A percentile compares a stretch with the other conserved stretches of the same genome.
phyloP scores from a whole-genome alignment of 2,329 filamentous ascomycete genomes.

The Parasarocladium wereldwijsianum region DNA sequence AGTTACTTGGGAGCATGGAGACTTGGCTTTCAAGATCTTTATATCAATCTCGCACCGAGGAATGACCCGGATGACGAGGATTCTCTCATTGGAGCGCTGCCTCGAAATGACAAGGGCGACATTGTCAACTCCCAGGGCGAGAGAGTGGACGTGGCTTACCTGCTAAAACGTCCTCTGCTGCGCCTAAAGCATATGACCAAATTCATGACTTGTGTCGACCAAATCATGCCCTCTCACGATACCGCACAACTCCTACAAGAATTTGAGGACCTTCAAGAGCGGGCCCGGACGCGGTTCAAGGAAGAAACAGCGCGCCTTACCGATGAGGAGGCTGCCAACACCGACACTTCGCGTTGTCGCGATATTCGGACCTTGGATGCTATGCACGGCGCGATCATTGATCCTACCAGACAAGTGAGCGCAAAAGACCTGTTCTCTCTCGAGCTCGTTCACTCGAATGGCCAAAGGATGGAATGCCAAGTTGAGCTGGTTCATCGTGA shows the following conservation, averaged over 20 bases:
- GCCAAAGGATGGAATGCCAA: constrained; percentile 77
- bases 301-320: constrained; percentile 57
- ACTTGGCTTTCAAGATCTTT: constrained; percentile 83
- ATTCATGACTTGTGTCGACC: constrained; percentile 56
- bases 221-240: constrained; percentile 33
- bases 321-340: constrained; percentile 75
- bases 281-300: constrained; percentile 49
- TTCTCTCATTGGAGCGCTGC: constrained; percentile 42
- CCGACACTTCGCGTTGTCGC: constrained; percentile 67
- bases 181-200: constrained; percentile 79
- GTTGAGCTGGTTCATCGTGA: constrained; percentile 81
- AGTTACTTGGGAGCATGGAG: constrained; percentile 83
- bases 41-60: constrained; percentile 78
- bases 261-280: constrained; percentile 61
- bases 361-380: constrained; percentile 65
- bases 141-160: constrained; percentile 82
- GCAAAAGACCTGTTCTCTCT: constrained; percentile 85
- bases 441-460: constrained; percentile 73
- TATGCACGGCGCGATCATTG: constrained; percentile 54
- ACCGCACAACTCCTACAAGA: constrained; percentile 24
- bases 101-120: constrained; percentile 49
- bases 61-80: constrained; percentile 41
- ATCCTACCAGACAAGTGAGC: constrained; percentile 66
- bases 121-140: constrained; percentile 64
- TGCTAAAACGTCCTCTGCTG: constrained; percentile 78